These are phyloP conservation scores for Coprinopsis strossmayeri DNA, from an alignment of 768 basidiomycete species.

Conservation along the genomic window DNA sequence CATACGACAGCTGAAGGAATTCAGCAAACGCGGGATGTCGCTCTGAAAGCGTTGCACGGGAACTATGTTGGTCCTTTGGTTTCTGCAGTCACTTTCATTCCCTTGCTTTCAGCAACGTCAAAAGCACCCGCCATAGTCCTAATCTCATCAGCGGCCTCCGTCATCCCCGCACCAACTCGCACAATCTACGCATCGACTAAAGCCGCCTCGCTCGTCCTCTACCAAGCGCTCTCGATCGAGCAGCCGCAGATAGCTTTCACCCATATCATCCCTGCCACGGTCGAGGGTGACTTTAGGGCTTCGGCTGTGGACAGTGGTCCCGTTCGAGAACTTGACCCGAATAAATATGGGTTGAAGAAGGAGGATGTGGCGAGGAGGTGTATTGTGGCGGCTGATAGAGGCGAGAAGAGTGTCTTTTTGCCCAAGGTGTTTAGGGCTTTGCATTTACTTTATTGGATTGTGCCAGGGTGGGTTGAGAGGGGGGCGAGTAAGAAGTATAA, in stretches of 20 bases:
- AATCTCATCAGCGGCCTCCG: conserved; percentile 70
- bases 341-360: conserved; percentile 50
- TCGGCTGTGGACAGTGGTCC: conserved; percentile 62
- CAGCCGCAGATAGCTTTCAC: conserved; percentile 65
- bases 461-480: conserved; percentile 52
- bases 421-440: conserved; percentile 40
- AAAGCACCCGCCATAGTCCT: conserved; percentile 67
- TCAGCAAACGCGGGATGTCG: conserved; percentile 48
- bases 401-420: conserved; percentile 53
- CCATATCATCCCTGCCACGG: conserved; percentile 57
- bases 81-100: conserved; percentile 71
- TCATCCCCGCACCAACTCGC: conserved; percentile 82
- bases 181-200: conserved; percentile 83
- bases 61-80: conserved; percentile 71
- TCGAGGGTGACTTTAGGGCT: conserved; percentile 74
- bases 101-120: conserved; percentile 61
- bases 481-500: conserved; percentile 61
- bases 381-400: conserved; percentile 51
- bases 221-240: conserved; percentile 75
- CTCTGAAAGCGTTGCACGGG: conserved; percentile 46
- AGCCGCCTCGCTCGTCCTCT: conserved; percentile 69
- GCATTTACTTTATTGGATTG: conserved; percentile 60
- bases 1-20: conserved; percentile 51
- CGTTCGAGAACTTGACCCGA: conserved; percentile 45
- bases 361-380: conserved; percentile 55